Conservation (phyloP, 805 yeast species). For the Pichia occidentalis region DNA sequence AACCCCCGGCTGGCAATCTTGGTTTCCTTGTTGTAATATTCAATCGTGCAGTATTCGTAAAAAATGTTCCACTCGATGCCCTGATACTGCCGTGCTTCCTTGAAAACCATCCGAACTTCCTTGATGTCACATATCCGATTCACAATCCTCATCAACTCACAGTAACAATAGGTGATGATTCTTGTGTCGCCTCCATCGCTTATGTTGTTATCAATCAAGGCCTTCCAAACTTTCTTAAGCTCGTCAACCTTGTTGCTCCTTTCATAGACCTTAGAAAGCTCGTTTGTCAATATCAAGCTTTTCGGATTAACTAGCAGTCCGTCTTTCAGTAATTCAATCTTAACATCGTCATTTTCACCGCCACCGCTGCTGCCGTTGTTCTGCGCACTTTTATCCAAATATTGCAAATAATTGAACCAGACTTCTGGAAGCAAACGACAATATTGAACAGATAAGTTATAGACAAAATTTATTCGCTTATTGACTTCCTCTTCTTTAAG, state of each 20-base stretch:
- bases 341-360: constrained; percentile 13
- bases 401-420: constrained; percentile 57
- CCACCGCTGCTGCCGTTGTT: too few species aligned
- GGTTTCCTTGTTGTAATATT: constrained; percentile 58
- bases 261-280: constrained; percentile 67
- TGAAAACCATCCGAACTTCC: constrained; percentile 68
- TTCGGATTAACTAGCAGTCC: constrained; percentile 62
- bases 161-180: constrained; percentile 56
- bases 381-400: too few species aligned
- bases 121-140: constrained; percentile 43
- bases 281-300: constrained; percentile 60
- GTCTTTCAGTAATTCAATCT: constrained; percentile 41
- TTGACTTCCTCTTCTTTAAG: constrained; percentile 43
- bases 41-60: constrained; percentile 78
- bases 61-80: constrained; percentile 67
- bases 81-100: constrained; percentile 59
- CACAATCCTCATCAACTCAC: constrained; percentile 61
- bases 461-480: constrained; percentile 63
- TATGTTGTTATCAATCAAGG: constrained; percentile 37
- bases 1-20: constrained; percentile 70
- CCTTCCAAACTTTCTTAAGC: constrained; percentile 44
- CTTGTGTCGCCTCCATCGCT: constrained; percentile 4
- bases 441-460: constrained; percentile 57
- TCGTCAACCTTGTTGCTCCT: constrained; percentile 42
- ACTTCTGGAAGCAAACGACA: constrained; percentile 62